Evolutionary conservation across 1,284 basidiomycete species (phyloP), one percentile per base, ranked within the genome.

Genomic region (Ceratobasidium papillatum): DNA sequence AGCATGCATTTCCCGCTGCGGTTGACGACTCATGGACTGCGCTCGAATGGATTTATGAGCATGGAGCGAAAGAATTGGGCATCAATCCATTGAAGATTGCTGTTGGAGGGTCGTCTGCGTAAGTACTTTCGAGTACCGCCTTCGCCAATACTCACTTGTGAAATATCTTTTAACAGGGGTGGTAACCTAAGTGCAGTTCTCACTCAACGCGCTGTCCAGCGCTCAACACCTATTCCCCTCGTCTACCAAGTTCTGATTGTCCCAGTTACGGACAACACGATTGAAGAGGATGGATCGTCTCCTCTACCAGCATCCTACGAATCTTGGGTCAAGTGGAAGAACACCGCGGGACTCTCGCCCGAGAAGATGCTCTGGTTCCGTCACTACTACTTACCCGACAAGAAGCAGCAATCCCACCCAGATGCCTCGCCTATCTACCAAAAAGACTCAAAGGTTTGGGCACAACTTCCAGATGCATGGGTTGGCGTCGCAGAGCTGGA

Each of bases 341-440:
- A 89, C 72, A 87, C 90, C 0, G 86, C 88, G 0, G 88, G 88
- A 83, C 85, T 93, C 36, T 82, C 83, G 2, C 89, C 88, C 0
- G 87, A 78, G 7, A 88, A 88, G 61, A 93, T 93, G 91, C 78
- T 87, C 51, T 93, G 92, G 91, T 93, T 91, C 85, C 83, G 87
- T 36, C 80, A 84, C 69, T 88, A 90, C 77, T 92, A 93, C 80
- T 84, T 91, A 1, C 90, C 91, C 0, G 86, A 91, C 78, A 78
- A 84, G 69, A 83, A 82, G 45, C 89, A 91, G 75, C 84, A 87
- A 82, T 82, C 82, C 0, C 87, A 90, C 65, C 91, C 90, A 87
- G 88, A 90, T 76, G 88, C 86, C 34, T 92, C 90, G 0, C 91
- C 91, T 0, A 84, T 90, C 19, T 90, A 90, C 68, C 91, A 90